Base-by-base conservation (phyloP, 331 rosid genomes). In the Quercus phellos region DNA sequence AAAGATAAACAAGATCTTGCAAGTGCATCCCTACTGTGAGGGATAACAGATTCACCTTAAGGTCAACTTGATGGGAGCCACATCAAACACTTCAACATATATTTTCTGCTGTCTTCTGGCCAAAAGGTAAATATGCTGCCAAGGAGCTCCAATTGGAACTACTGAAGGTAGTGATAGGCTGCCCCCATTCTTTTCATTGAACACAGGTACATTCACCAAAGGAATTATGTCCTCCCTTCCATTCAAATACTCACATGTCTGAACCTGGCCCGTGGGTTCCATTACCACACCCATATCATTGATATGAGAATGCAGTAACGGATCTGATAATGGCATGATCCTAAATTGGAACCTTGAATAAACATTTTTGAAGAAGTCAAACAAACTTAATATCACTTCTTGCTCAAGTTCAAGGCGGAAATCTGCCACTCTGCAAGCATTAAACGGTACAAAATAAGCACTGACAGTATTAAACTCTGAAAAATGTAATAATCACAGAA, bases 61-160 rank as follows among this genome's bases (percentile, higher is more conserved):
- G 78, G 97, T 92, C 82, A 94, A 61, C 61, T 86, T 90, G 85
- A 94, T 87, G 61, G 97, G 97, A 46, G 90, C 88, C 81, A 94
- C 18, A 60, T 94, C 97, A 84, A 94, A 88, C 81, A 89, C 68
- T 87, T 94, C 97, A 30, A 94, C 82, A 79, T 89, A 94, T 63
- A 94, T 85, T 87, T 94, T 94, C 87, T 85, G 90, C 81, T 92
- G 97, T 70, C 88, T 90, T 90, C 97, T 87, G 32, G 99, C 97
- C 80, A 90, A 75, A 78, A 90, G 91, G 83, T 88, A 87, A 73
- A 94, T 93, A 81, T 92, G 87, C 86, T 94, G 99, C 99, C 97
- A 94, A 26, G 97, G 99, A 80, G 99, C 94, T 77, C 99, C 99
- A 77, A 94, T 92, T 51, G 97, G 97, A 87, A 90, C 86, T 27